phyloP scores from a whole-genome alignment of 78 protist genomes.

The Guillardia theta region DNA sequence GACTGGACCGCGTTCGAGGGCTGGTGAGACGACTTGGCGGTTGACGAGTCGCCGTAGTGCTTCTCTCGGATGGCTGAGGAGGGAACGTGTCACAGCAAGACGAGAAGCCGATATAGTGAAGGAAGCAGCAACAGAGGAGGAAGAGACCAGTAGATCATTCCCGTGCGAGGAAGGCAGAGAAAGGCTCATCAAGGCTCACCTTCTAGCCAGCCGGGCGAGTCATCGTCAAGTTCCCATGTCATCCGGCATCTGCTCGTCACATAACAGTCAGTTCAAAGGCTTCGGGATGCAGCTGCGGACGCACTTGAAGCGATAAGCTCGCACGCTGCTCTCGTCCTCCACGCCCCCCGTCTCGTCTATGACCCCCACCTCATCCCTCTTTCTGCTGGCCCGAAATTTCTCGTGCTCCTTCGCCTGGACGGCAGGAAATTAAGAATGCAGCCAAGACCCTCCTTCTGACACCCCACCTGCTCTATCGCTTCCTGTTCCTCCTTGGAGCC shows the following conservation, averaged over 20 bases:
- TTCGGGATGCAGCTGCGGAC: neutral
- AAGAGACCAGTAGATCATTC: too few species aligned
- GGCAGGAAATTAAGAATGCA: neutral
- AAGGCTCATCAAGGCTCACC: too few species aligned
- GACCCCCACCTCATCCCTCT: neutral
- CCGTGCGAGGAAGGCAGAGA: too few species aligned
- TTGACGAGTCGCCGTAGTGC: too few species aligned
- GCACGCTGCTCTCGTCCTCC: neutral
- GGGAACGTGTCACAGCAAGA: too few species aligned
- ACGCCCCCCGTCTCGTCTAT: constrained; percentile 7
- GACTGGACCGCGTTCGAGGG: too few species aligned
- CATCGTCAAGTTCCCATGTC: neutral
- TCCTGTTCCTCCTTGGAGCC: neutral
- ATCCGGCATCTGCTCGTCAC: neutral
- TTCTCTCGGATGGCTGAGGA: too few species aligned
- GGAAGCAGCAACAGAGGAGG: too few species aligned
- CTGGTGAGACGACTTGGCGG: too few species aligned
- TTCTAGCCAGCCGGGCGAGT: neutral
- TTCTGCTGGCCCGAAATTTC: neutral
- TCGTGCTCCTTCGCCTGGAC: neutral
- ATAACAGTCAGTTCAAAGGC: neutral
- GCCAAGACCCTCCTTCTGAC: neutral
- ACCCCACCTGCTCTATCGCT: neutral
- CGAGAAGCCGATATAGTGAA: too few species aligned
- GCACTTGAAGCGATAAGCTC: neutral